Evolutionary conservation across 768 basidiomycete species (phyloP).

Genomic region (Cystobasidium onofrii): DNA sequence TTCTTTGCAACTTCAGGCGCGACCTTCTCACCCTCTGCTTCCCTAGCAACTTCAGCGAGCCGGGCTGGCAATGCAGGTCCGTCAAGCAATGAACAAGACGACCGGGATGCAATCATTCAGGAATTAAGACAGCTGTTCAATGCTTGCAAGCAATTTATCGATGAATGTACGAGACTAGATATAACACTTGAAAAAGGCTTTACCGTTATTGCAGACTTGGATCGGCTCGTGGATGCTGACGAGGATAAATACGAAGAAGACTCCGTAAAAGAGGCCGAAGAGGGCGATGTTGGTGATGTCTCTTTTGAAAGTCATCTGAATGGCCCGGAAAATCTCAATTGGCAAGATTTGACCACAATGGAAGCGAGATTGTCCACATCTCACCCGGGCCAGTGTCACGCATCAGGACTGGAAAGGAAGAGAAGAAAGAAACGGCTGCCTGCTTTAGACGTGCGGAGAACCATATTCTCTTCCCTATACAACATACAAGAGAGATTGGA

Average conservation of each 20-base stretch:
- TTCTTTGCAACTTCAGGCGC: not conserved
- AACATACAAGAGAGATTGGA: not conserved
- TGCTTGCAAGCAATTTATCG: conserved; percentile 4
- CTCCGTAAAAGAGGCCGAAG: not conserved
- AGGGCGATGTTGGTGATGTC: not conserved
- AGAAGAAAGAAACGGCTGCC: not conserved
- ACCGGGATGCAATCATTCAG: not conserved
- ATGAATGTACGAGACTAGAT: conserved; percentile 17
- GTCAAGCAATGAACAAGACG: not conserved
- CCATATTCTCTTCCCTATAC: not conserved
- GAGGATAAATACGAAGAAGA: not conserved
- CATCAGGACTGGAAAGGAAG: not conserved
- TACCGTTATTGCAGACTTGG: not conserved
- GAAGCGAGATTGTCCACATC: not conserved
- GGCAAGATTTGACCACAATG: not conserved
- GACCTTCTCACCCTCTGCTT: not conserved
- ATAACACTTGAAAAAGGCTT: not conserved
- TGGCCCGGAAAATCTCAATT: not conserved
- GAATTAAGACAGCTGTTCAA: not conserved
- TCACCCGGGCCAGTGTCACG: not conserved
- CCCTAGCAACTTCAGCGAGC: not conserved
- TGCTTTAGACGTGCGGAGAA: not conserved
- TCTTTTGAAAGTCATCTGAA: not conserved
- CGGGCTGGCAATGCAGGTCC: not conserved
- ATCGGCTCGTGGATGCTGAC: not conserved